phyloP scores from a whole-genome alignment of 192 early-diverging fungal genomes.

The Coemansia aciculifera region DNA sequence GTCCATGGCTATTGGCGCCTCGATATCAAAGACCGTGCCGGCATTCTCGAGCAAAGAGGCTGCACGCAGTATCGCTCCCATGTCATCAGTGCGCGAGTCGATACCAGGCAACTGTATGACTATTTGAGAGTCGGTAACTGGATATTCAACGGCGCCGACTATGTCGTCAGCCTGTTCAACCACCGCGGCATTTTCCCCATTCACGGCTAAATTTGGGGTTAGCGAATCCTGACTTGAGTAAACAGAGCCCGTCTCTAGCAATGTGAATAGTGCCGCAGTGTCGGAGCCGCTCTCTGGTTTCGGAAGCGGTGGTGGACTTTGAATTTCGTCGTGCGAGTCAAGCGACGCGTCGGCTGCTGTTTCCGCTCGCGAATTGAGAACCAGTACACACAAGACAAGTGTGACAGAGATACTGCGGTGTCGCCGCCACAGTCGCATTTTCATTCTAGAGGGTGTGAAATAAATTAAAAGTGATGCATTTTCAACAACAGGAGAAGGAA shows the following conservation, averaged over 20 bases:
- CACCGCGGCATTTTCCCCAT: neutral
- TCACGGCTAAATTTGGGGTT: no score
- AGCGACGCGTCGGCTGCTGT: neutral
- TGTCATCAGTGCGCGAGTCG: neutral
- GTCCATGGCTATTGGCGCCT: neutral
- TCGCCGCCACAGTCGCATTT: conserved; percentile 7
- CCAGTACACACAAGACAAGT: neutral
- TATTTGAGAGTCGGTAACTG: neutral
- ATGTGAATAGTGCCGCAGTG: neutral
- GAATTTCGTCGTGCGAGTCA: neutral
- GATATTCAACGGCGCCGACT: neutral
- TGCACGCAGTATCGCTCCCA: neutral
- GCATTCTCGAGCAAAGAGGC: neutral
- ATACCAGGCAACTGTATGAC: neutral
- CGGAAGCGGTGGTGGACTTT: neutral
- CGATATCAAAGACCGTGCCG: neutral
- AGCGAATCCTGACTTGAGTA: neutral
- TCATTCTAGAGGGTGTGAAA: neutral
- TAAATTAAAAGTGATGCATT: neutral
- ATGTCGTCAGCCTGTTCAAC: neutral
- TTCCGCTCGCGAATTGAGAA: conserved; percentile 3
- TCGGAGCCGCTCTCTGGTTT: neutral
- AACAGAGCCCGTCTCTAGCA: neutral
- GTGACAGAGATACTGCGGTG: neutral
- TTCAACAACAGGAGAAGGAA: neutral